phyloP scores from a whole-genome alignment of 495 filamentous ascomycete species.

The Trichoderma reesei region DNA sequence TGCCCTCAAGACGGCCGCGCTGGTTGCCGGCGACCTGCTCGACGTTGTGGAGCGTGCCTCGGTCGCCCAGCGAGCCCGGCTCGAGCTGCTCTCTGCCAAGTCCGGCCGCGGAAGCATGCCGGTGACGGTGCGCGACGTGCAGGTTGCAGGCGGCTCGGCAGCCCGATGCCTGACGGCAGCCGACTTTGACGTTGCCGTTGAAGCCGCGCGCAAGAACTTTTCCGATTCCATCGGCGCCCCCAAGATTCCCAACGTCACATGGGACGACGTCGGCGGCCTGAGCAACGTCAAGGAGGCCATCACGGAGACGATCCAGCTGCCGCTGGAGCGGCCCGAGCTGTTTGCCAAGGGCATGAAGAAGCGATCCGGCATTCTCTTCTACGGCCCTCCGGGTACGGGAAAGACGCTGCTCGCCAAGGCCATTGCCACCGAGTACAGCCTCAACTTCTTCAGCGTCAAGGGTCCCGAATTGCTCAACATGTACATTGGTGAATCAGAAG shows the following conservation, averaged over 20 bases:
- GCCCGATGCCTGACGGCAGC: slow-evolving; percentile 68
- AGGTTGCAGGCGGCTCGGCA: slow-evolving; percentile 78
- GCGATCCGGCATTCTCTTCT: slow-evolving; percentile 93
- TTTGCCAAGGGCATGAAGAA: slow-evolving; percentile 99
- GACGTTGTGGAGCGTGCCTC: slow-evolving; percentile 89
- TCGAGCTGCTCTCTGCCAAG: slow-evolving; percentile 54
- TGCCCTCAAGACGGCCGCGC: slow-evolving; percentile 87
- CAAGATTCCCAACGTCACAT: slow-evolving; percentile 93
- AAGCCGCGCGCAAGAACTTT: slow-evolving; percentile 93
- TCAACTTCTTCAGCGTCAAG: slow-evolving; percentile 99
- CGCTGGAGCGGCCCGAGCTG: slow-evolving; percentile 82
- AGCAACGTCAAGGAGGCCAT: slow-evolving; percentile 91
- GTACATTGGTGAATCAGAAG: slow-evolving; percentile 99
- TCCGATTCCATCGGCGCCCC: slow-evolving; percentile 94
- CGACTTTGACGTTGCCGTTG: slow-evolving; percentile 85
- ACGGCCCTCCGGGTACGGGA: slow-evolving; percentile 91
- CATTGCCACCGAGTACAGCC: slow-evolving; percentile 93
- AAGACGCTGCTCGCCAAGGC: slow-evolving; percentile 96
- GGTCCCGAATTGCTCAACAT: slow-evolving; percentile 96
- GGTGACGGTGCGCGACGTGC: slow-evolving; percentile 67
- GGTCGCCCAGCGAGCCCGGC: slow-evolving; percentile 59
- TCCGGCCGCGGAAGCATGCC: slow-evolving; percentile 26
- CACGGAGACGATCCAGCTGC: slow-evolving; percentile 92
- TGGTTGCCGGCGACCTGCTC: slow-evolving; percentile 87
- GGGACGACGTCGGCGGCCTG: slow-evolving; percentile 94